Conservation (phyloP, 176 grass and related monocot species). For the Oryza australiensis region DNA sequence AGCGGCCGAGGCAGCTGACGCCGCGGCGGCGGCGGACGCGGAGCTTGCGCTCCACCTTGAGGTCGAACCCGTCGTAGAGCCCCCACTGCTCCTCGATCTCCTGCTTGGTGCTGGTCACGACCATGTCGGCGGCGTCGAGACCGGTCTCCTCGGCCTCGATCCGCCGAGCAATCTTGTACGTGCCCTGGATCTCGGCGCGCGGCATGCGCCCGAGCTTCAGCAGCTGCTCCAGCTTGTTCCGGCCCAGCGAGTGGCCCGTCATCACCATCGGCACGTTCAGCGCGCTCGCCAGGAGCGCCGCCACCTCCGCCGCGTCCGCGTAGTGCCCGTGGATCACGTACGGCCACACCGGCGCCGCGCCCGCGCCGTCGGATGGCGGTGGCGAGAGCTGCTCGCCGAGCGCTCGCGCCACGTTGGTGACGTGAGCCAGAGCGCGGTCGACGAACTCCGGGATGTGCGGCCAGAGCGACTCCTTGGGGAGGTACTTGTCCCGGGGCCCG, state of each 20-base stretch:
- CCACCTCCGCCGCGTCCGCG: conserved; percentile 86
- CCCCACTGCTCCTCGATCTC: conserved; percentile 99
- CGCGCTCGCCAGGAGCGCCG: conserved; percentile 59
- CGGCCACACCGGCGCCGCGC: conserved; percentile 53
- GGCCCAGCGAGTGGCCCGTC: conserved; percentile 93
- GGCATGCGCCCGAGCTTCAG: conserved; percentile 59
- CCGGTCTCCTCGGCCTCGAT: conserved; percentile 84
- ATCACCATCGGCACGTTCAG: conserved; percentile 88
- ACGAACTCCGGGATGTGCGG: conserved; percentile 95
- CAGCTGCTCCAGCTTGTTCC: conserved; percentile 98
- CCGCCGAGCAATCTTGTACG: conserved; percentile 65
- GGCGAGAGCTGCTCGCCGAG: conserved; percentile 51
- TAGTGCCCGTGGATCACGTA: conserved; percentile 93
- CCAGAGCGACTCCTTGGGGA: conserved; percentile 86
- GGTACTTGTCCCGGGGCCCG: conserved; percentile 77
- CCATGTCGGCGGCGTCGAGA: conserved; percentile 79
- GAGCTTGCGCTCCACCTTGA: conserved; percentile 75
- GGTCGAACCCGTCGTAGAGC: conserved; percentile 84
- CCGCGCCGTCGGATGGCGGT: background rate
- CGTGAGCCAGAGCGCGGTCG: conserved; percentile 84
- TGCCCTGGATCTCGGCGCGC: conserved; percentile 65
- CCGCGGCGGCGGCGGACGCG: conserved; percentile 61
- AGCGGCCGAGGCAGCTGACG: conserved; percentile 70
- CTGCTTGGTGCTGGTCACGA: conserved; percentile 90
- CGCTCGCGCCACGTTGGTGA: conserved; percentile 75